Evolutionary conservation across 371 early-diverging fungal species (phyloP), one percentile per base, ranked within the genome.

Genomic region (Dinochytrium kinnereticum): DNA sequence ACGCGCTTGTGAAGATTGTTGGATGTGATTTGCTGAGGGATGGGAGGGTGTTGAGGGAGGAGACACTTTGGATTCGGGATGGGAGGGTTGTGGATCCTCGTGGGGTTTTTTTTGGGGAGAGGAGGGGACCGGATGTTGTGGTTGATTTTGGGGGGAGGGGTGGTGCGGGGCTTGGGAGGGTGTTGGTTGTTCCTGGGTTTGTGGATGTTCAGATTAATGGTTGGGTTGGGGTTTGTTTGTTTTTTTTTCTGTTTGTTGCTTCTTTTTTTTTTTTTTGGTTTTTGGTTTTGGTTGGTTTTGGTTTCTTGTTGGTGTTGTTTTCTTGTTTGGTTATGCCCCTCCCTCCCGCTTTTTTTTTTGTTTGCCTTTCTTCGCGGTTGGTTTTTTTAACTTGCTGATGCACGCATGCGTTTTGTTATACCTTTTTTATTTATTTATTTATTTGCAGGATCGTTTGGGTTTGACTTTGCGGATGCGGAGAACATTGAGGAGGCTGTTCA

Each of bases 161-260:
- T 7, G 55, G 26, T 5, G 78, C 89, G 51, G 91, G 92, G 61
- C n/a, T n/a, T n/a, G 70, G 88, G 33, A 72, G 67, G 1, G 40
- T 64, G 33, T 64, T 95, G 13, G 88, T 94, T 28, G 90, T 87
- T 1, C 93, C 95, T 28, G 95, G 95, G 5, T 94, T 88, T 66
- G 89, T 95, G 49, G 95, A 95, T 73, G 80, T 92, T 17, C 94
- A 95, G 79, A 90, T 95, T 70, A 95, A 95, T 71, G 95, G 86
- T 84, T n/a, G n/a, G n/a, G n/a, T n/a, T n/a, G n/a, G n/a, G n/a
- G n/a, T n/a, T n/a, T n/a, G n/a, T n/a, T n/a, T n/a, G n/a, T n/a
- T n/a, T n/a, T n/a, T n/a, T n/a, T n/a, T n/a, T n/a, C n/a, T n/a
- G n/a, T n/a, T n/a, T n/a, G n/a, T n/a, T n/a, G n/a, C n/a, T n/a